Percentiles rank a stretch among this genome's conserved stretches.
These are phyloP conservation scores for Gamsiella multidivaricata DNA, from an alignment of 192 early-diverging fungal genomes.

Conservation along the genomic window DNA sequence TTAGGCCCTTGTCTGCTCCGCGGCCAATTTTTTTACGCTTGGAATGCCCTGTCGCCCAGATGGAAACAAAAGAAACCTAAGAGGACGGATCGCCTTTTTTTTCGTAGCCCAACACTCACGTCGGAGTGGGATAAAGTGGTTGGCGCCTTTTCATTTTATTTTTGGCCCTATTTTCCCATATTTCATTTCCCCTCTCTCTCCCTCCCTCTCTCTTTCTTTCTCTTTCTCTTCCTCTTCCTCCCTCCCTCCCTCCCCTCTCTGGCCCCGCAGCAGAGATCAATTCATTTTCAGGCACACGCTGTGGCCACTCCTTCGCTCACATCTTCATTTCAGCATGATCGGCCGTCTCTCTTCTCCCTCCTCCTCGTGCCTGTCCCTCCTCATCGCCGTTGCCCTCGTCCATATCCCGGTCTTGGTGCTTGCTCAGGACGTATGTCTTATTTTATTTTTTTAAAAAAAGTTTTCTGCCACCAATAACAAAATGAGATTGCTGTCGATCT, in stretches of 20 bases:
- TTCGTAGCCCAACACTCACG: too few species aligned
- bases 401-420: slow-evolving; percentile 4
- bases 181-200: background rate
- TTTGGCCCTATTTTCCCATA: background rate
- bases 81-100: too few species aligned
- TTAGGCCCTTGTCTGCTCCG: too few species aligned
- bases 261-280: too few species aligned
- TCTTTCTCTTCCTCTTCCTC: background rate
- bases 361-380: slow-evolving; percentile 2
- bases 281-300: background rate
- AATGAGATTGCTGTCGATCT: too few species aligned
- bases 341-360: background rate
- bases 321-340: background rate
- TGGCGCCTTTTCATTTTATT: too few species aligned
- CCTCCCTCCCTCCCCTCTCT: background rate
- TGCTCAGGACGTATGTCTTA: background rate
- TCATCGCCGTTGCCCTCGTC: slow-evolving; percentile 5
- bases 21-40: too few species aligned
- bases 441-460: slow-evolving; percentile 1
- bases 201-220: background rate
- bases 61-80: too few species aligned
- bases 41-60: too few species aligned
- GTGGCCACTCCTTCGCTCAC: background rate
- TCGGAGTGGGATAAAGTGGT: too few species aligned
- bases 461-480: background rate